These are phyloP conservation scores for Eremothecium sinecaudum DNA, from an alignment of 1,139 yeast species.

Conservation along the genomic window DNA sequence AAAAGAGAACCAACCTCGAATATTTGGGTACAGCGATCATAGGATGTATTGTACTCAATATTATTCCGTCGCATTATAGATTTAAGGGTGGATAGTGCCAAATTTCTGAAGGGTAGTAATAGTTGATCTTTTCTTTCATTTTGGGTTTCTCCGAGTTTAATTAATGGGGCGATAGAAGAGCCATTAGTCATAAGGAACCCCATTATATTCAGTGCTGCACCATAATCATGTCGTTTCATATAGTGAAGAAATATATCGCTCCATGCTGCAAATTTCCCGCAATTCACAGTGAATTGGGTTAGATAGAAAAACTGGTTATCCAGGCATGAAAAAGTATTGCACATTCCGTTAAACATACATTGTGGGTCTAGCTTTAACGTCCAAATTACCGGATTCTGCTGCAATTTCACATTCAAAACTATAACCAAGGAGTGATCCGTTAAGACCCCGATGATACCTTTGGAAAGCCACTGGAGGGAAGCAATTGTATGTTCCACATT, in stretches of 20 bases:
- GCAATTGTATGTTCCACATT: conserved; percentile 39
- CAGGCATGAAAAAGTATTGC: conserved; percentile 28
- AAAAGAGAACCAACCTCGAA: conserved; percentile 10
- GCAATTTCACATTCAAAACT: conserved; percentile 30
- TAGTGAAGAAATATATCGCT: conserved; percentile 23
- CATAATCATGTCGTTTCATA: conserved; percentile 31
- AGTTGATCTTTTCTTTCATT: conserved; percentile 41
- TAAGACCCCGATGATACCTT: conserved; percentile 41
- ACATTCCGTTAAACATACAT: conserved; percentile 36
- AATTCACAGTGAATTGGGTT: conserved; percentile 21
- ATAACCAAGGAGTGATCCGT: conserved; percentile 42
- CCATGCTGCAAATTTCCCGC: conserved; percentile 28
- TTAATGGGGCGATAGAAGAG: conserved; percentile 15
- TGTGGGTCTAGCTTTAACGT: conserved; percentile 39
- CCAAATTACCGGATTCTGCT: conserved; percentile 23
- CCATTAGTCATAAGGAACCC: conserved; percentile 39
- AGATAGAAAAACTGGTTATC: conserved; percentile 17
- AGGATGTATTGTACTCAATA: conserved; percentile 10
- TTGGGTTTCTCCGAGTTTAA: conserved; percentile 27
- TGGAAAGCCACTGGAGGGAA: conserved; percentile 52
- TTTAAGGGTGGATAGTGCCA: conserved; percentile 30
- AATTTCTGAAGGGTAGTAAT: conserved; percentile 45
- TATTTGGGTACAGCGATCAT: conserved; percentile 11
- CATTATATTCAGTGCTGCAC: conserved; percentile 35
- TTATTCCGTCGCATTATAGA: conserved; percentile 15